Evolutionary conservation across 2,329 filamentous ascomycete species (phyloP).

Genomic region (Venturiaceae sp.): DNA sequence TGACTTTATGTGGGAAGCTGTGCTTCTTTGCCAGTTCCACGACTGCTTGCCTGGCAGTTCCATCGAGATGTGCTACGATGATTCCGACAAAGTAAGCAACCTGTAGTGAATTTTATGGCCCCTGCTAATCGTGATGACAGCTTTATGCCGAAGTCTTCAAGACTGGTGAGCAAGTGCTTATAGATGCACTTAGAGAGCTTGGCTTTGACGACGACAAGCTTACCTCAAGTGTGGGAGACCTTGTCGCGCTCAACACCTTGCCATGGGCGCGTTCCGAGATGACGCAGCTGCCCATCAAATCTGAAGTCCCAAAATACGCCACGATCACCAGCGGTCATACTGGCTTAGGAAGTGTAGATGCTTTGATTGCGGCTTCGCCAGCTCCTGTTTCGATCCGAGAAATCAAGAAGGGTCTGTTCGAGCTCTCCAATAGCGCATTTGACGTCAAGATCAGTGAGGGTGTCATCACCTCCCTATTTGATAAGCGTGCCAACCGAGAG

Average conservation of each 20-base stretch:
- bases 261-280: constrained; percentile 76
- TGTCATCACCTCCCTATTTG: constrained; percentile 74
- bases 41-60: constrained; percentile 91
- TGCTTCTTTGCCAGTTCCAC: constrained; percentile 92
- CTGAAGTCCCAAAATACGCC: constrained; percentile 13
- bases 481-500: constrained; percentile 64
- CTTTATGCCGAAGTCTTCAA: constrained; percentile 77
- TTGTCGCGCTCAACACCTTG: constrained; percentile 71
- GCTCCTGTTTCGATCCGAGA: constrained; percentile 39
- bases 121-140: constrained; percentile 20
- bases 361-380: constrained; percentile 16
- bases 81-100: constrained; percentile 61
- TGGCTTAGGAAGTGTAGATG: constrained; percentile 29
- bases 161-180: constrained; percentile 61
- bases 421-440: constrained; percentile 70
- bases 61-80: constrained; percentile 97
- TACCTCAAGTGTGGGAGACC: constrained; percentile 33
- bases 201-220: constrained; percentile 45
- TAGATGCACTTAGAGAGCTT: constrained; percentile 58
- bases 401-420: constrained; percentile 53
- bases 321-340: constrained; percentile 24
- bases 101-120: background rate
- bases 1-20: constrained; percentile 90
- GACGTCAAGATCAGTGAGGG: constrained; percentile 64
- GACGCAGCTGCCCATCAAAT: constrained; percentile 45